Evolutionary conservation across 2,329 filamentous ascomycete genomes (phyloP).

Genomic region (Hypoxylon sp.): DNA sequence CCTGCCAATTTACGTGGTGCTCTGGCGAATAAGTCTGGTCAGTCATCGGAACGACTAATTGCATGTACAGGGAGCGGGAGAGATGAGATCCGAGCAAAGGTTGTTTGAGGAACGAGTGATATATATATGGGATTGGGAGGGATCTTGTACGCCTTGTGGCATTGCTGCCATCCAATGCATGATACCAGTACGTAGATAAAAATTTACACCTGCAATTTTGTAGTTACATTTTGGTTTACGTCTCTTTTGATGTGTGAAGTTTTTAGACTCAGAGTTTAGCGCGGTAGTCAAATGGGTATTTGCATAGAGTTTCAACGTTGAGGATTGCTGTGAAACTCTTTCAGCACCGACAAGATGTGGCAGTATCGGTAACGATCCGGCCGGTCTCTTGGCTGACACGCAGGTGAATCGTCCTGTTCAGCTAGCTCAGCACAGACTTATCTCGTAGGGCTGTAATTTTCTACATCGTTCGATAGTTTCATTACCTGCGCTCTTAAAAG

Average conservation of each 20-base stretch:
- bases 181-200: slow-evolving; percentile 45
- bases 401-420: slow-evolving; percentile 7
- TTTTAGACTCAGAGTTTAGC: slow-evolving; percentile 4
- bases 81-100: slow-evolving; percentile 31
- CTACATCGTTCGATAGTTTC: neutral
- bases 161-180: slow-evolving; percentile 35
- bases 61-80: slow-evolving; percentile 38
- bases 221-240: slow-evolving; percentile 9
- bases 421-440: slow-evolving; percentile 11
- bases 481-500: slow-evolving; percentile 5
- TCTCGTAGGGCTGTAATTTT: slow-evolving; percentile 20
- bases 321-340: neutral
- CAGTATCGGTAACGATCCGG: slow-evolving; percentile 6
- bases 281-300: neutral
- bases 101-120: slow-evolving; percentile 40
- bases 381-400: slow-evolving; percentile 1
- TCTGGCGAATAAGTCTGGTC: slow-evolving; percentile 37
- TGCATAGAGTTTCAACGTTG: slow-evolving; percentile 3
- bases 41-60: slow-evolving; percentile 40
- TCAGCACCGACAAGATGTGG: neutral
- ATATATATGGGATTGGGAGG: slow-evolving; percentile 41
- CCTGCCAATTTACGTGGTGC: slow-evolving; percentile 29
- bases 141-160: slow-evolving; percentile 38
- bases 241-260: neutral
- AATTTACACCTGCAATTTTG: slow-evolving; percentile 32